Evolutionary conservation across 2,329 filamentous ascomycete genomes (phyloP).

Genomic region (Emericellopsis cladophorae): DNA sequence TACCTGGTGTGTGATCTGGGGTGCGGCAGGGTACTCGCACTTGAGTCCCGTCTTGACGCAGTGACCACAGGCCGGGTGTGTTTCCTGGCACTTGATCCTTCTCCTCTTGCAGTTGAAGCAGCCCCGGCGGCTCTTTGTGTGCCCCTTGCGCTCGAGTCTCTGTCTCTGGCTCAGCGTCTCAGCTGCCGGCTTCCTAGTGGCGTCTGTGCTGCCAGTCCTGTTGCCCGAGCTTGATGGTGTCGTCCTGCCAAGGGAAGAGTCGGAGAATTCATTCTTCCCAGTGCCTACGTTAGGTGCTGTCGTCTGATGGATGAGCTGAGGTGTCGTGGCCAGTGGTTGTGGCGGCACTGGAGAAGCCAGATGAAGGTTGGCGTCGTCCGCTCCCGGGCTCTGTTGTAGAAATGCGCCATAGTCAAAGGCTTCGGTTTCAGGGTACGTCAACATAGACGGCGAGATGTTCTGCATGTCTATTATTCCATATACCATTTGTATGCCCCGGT

Average conservation of each 20-base stretch:
- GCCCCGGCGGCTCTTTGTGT: conserved; percentile 52
- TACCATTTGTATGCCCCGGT: too few species aligned
- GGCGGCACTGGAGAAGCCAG: background rate
- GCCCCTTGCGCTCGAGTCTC: conserved; percentile 42
- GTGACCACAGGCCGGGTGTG: conserved; percentile 48
- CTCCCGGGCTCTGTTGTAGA: background rate
- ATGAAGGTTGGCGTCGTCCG: background rate
- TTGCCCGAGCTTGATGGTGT: background rate
- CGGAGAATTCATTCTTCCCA: background rate
- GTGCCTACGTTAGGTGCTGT: background rate
- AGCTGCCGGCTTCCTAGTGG: background rate
- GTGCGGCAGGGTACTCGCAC: conserved; percentile 46
- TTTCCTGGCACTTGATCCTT: conserved; percentile 59
- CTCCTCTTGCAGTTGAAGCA: conserved; percentile 57
- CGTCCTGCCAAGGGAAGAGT: background rate
- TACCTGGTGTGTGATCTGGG: conserved; percentile 38
- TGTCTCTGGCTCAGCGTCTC: conserved; percentile 15
- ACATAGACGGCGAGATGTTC: background rate
- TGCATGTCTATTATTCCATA: background rate
- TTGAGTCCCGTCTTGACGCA: conserved; percentile 49
- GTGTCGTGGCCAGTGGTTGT: background rate
- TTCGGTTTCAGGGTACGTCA: conserved; percentile 1
- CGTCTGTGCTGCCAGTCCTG: background rate
- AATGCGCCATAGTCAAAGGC: conserved; percentile 3
- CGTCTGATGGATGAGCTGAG: background rate